phyloP scores from a whole-genome alignment of 2,329 filamentous ascomycete species.

The Ceratocystis destructans region DNA sequence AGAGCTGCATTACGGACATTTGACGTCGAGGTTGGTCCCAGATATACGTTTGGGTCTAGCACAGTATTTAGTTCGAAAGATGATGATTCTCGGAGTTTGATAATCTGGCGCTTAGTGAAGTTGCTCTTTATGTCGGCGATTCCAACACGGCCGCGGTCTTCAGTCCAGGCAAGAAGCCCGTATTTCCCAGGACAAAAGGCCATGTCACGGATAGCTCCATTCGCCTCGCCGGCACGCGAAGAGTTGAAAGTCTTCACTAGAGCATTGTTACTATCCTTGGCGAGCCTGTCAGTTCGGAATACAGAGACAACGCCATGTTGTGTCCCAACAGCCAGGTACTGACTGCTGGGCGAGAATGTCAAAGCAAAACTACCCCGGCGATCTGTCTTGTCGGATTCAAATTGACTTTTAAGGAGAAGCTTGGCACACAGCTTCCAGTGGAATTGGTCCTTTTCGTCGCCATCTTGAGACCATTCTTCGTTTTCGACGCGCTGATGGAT shows the following conservation, averaged over 20 bases:
- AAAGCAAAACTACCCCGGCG: constrained; percentile 61
- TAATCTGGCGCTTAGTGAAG: constrained; percentile 53
- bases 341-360: constrained; percentile 59
- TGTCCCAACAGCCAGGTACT: constrained; percentile 60
- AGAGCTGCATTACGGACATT: constrained; percentile 9
- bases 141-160: constrained; percentile 66
- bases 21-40: neutral
- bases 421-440: constrained; percentile 40
- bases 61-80: constrained; percentile 14
- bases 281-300: constrained; percentile 45
- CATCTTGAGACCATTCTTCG: constrained; percentile 22
- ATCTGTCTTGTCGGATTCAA: constrained; percentile 38
- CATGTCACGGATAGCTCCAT: constrained; percentile 80
- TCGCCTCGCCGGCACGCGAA: constrained; percentile 54
- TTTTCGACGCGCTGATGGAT: constrained; percentile 51
- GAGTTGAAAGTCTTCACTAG: constrained; percentile 66
- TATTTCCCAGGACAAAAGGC: constrained; percentile 79
- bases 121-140: constrained; percentile 58
- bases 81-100: constrained; percentile 46
- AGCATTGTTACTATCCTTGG: constrained; percentile 37
- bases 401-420: constrained; percentile 46
- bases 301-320: constrained; percentile 70
- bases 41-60: neutral
- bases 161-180: constrained; percentile 87
- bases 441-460: constrained; percentile 23